These are phyloP conservation scores for Amaranthus hypochondriacus DNA, from an alignment of 148 eudicot genomes.

Conservation along the genomic window DNA sequence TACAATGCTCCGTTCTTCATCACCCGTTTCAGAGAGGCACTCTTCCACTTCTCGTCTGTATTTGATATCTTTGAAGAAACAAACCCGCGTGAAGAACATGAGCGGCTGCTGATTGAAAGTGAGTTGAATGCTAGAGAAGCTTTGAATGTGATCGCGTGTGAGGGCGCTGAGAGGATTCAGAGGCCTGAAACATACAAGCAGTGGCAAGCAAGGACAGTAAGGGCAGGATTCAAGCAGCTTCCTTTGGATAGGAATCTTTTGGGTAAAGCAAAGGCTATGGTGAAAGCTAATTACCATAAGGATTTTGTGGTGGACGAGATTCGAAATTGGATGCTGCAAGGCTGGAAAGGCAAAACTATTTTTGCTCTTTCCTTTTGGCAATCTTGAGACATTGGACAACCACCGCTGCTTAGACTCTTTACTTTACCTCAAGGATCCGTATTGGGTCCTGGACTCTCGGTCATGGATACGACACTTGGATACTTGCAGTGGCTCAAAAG, in stretches of 20 bases:
- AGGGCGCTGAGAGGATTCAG: conserved; percentile 42
- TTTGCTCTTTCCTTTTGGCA: conserved; percentile 47
- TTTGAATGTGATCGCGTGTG: conserved; percentile 51
- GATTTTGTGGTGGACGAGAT: conserved; percentile 56
- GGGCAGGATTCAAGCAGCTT: conserved; percentile 44
- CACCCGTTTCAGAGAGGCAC: conserved; percentile 48
- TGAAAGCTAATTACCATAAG: conserved; percentile 40
- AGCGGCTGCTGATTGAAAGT: conserved; percentile 36
- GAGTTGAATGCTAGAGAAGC: conserved; percentile 38
- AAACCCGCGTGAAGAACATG: conserved; percentile 33
- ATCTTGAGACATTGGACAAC: conserved; percentile 13
- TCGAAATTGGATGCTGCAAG: conserved; percentile 49
- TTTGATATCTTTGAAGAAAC: conserved; percentile 46
- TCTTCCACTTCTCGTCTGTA: conserved; percentile 35
- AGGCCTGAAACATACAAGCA: conserved; percentile 58
- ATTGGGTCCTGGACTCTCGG: too few relatives aligned
- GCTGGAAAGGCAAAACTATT: conserved; percentile 57
- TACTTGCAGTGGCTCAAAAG: too few relatives aligned
- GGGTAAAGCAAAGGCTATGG: conserved; percentile 30
- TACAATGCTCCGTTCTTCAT: conserved; percentile 56
- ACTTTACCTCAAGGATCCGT: too few relatives aligned
- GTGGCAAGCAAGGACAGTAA: conserved; percentile 42
- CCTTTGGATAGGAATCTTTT: conserved; percentile 35
- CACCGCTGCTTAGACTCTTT: background rate
- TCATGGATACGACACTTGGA: too few relatives aligned